Evolutionary conservation across 2,329 filamentous ascomycete species (phyloP), one percentile per base, ranked within the genome.

Genomic region (Myriangium duriaei): DNA sequence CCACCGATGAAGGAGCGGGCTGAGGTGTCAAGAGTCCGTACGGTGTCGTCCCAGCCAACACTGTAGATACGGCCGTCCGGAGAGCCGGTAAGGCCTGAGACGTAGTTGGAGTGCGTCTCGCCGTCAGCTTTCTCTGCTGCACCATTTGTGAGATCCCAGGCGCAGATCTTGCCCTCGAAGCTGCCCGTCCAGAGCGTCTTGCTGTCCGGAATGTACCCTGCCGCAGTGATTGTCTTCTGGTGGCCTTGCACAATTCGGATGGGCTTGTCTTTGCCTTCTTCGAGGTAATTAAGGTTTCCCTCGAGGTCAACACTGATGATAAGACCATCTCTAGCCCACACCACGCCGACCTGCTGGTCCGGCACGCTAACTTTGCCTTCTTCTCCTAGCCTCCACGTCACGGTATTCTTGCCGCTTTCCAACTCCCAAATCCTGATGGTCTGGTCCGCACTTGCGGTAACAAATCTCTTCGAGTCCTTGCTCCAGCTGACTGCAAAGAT

Each of bases 351-450:
- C 56, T 98, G 91, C 59, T 98, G 91, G 55, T 95, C 73, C 3
- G 71, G 70, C 26, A 95, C 68, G 54, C 74, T 85, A 44, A 79
- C 71, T 31, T 64, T 65, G 11, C 78, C 79, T 30, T 87, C 80
- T 19, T 74, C 75, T 14, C 87, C 86, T 56, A 96, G 73, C 46
- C 74, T 74, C 91, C 91, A 98, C 16, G 74, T 83, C 57, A 92
- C 82, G 5, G 79, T 67, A 13, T 74, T 74, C 54, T 81, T 81
- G 21, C 81, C 84, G 11, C 77, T 69, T 54, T 93, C 84, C 2
- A 75, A 77, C 53, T 96, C 87, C 91, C 91, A 98, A 16, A 95
- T 72, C 58, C 86, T 87, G 39, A 98, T 83, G 0, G 86, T 95
- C 62, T 91, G 85, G 56, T 98, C 91, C 6, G 85, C 88, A 52